These are phyloP conservation scores for Rickenella mellea DNA, from an alignment of 768 basidiomycete species.

Conservation along the genomic window DNA sequence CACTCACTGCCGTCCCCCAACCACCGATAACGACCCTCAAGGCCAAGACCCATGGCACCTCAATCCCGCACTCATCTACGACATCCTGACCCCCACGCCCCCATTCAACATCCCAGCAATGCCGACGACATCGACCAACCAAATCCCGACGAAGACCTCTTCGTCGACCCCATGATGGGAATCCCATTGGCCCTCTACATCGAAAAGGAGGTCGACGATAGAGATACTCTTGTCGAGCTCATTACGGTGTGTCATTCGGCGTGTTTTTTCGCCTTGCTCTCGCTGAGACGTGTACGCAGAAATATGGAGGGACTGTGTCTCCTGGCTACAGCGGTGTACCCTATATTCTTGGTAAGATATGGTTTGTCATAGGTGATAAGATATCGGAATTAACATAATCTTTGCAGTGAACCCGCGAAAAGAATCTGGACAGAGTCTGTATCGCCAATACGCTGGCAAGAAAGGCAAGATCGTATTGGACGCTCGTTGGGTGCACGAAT, in stretches of 20 bases:
- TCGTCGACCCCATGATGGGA: constrained; percentile 79
- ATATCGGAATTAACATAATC: not conserved
- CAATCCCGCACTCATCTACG: not conserved
- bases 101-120: constrained; percentile 80
- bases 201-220: constrained; percentile 72
- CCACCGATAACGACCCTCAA: constrained; percentile 1
- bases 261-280: constrained; percentile 2
- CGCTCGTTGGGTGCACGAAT: constrained; percentile 69
- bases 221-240: constrained; percentile 50
- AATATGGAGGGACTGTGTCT: constrained; percentile 66
- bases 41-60: not conserved
- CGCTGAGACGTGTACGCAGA: constrained; percentile 30
- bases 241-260: constrained; percentile 45
- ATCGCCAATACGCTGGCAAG: constrained; percentile 69
- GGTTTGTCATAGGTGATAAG: constrained; percentile 2
- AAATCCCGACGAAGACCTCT: constrained; percentile 53
- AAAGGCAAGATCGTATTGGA: constrained; percentile 73
- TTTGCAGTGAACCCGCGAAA: constrained; percentile 66
- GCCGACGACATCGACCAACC: constrained; percentile 64
- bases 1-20: constrained; percentile 1
- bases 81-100: constrained; percentile 15
- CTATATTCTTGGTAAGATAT: constrained; percentile 64
- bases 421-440: constrained; percentile 72
- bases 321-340: constrained; percentile 70
- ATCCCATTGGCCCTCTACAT: constrained; percentile 66